Base-by-base conservation (phyloP, 129 eudicot genomes). In the Pseudognaphalium luteoalbum region DNA sequence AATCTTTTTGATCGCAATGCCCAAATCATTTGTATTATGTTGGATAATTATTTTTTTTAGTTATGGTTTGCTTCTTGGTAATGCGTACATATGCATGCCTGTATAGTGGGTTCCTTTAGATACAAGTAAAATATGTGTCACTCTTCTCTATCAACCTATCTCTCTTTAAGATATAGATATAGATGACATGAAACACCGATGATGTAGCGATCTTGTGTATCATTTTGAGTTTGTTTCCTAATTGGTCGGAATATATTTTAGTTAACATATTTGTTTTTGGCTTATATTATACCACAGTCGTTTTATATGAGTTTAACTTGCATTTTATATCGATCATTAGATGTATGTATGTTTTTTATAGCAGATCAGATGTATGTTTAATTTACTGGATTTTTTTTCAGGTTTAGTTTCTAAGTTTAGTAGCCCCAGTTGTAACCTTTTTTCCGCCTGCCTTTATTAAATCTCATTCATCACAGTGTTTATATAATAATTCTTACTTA, bases 1-100 rank as follows among this genome's bases (percentile, higher is more conserved):
- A 76, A 78, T 81, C 91, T 67, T 92, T 76, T 86, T 67, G 19
- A 56, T 19, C 0, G 10, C 71, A n/a, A 22, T 7, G 0, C 54
- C 50, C 51, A 37, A 9, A 29, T 37, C 71, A 67, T 6, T 15
- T 34, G 51, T 37, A 67, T 67, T 4, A 67, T 67, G 71, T 34
- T 21, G 66, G n/a, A 57, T 47, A 14, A 14, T 65, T 65, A 32
- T 6, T 16, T 29, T 64, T 15, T 17, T 44, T 14, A 7, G 21
- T 65, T 33, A 47, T 65, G 37, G 47, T 33, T 34, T 65, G 70
- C 44, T 33, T 65, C 20, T 29, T 30, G 41, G 69, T 64, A 28
- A 10, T 61, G 66, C 66, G 12, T 61, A 25, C 66, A 61, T 30
- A 61, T 61, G 66, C 66, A 61, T 6, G 66, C 35, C 7, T 64